A percentile compares a stretch with the other conserved stretches of the same genome.
These are phyloP conservation scores for Groenewaldozyma tartarivorans DNA, from an alignment of 805 yeast species.

Conservation along the genomic window DNA sequence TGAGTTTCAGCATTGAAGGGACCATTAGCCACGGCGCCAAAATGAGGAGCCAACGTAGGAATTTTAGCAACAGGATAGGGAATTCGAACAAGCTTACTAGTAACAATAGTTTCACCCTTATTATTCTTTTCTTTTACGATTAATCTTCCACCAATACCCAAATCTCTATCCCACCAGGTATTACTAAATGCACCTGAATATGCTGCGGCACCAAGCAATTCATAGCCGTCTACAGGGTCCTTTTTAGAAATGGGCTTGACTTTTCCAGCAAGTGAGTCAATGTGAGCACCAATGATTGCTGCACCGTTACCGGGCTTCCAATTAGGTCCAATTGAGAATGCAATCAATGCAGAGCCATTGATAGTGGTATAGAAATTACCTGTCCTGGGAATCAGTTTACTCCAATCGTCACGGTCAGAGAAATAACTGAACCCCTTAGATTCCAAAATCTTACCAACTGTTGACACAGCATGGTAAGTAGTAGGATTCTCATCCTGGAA, in stretches of 20 bases:
- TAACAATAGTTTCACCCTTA: conserved; percentile 21
- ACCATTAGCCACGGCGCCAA: conserved; percentile 57
- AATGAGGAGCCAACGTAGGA: conserved; percentile 82
- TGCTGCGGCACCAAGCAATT: conserved; percentile 73
- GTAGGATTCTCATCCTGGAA: conserved; percentile 71
- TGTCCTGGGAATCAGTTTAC: conserved; percentile 25
- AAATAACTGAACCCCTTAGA: conserved; percentile 55
- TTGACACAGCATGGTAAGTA: conserved; percentile 57
- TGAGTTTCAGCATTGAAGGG: conserved; percentile 76
- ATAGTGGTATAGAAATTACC: conserved; percentile 61
- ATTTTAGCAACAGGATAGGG: conserved; percentile 55
- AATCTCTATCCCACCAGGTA: conserved; percentile 77
- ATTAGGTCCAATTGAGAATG: conserved; percentile 57
- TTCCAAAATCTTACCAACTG: conserved; percentile 40
- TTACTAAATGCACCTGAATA: conserved; percentile 49
- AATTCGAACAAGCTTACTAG: conserved; percentile 29
- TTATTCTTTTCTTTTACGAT: conserved; percentile 36
- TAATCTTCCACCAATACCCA: conserved; percentile 75
- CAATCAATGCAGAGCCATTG: conserved; percentile 58
- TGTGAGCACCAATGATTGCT: conserved; percentile 66
- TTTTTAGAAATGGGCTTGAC: conserved; percentile 67
- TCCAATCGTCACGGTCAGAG: conserved; percentile 54
- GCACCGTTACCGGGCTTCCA: conserved; percentile 59
- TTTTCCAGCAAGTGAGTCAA: conserved; percentile 59
- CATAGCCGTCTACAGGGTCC: conserved; percentile 58